These are phyloP conservation scores for Typha latifolia DNA, from an alignment of 176 grass and related monocot species.

Conservation along the genomic window DNA sequence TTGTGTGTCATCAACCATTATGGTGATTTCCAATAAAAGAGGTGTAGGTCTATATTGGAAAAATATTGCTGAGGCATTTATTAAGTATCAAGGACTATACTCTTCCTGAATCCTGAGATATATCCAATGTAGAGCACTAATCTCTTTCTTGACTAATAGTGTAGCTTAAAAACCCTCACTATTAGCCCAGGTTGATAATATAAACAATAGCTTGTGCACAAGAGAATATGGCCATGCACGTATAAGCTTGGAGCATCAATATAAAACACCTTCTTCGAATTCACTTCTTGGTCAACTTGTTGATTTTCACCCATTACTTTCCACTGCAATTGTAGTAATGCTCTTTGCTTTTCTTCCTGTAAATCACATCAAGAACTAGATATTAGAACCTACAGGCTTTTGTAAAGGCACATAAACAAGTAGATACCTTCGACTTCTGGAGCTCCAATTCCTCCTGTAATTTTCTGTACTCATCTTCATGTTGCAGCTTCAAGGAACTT, in stretches of 20 bases:
- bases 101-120: too few species aligned
- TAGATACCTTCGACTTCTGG: conserved; percentile 86
- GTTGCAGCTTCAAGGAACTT: conserved; percentile 51
- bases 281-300: conserved; percentile 89
- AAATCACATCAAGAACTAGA: conserved; percentile 18
- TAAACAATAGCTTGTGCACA: neutral
- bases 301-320: conserved; percentile 98
- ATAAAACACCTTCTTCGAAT: conserved; percentile 73
- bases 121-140: too few species aligned
- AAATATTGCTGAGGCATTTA: too few species aligned
- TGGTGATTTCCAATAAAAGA: too few species aligned
- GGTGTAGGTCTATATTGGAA: too few species aligned
- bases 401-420: neutral
- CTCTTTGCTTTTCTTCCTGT: conserved; percentile 96
- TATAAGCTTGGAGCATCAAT: neutral
- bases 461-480: conserved; percentile 76
- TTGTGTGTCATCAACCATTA: too few species aligned
- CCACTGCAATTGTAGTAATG: conserved; percentile 84
- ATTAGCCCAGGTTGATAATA: neutral
- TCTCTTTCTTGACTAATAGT: too few species aligned
- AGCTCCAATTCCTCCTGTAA: conserved; percentile 81
- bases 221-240: neutral
- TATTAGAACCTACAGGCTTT: conserved; percentile 11
- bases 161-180: too few species aligned
- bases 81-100: too few species aligned